phyloP scores from a whole-genome alignment of 2,329 filamentous ascomycete species.

The Westerdykella aurantiaca region DNA sequence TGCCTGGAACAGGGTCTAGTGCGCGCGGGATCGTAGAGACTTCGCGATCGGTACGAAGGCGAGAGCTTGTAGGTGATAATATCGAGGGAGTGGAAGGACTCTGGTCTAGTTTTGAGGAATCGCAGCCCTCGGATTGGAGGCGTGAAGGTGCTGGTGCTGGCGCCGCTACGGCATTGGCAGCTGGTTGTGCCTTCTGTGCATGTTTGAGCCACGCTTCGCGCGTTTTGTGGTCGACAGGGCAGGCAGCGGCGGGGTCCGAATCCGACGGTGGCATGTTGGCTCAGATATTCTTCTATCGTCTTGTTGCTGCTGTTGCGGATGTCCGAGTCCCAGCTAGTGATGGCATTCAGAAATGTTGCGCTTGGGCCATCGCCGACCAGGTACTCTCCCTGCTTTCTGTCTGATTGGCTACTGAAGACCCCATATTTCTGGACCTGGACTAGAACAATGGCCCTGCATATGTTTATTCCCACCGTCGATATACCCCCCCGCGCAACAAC shows the following conservation, averaged over 20 bases:
- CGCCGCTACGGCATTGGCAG: conserved; percentile 21
- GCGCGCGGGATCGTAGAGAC: conserved; percentile 36
- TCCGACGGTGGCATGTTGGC: too few relatives aligned
- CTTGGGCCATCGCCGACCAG: background rate
- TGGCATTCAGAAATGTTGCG: background rate
- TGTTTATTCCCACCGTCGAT: conserved; percentile 3
- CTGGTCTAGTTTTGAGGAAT: conserved; percentile 35
- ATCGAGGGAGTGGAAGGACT: conserved; percentile 17
- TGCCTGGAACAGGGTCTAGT: conserved; percentile 24
- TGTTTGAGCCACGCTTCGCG: conserved; percentile 81
- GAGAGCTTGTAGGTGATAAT: conserved; percentile 18
- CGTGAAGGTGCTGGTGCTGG: conserved; percentile 10
- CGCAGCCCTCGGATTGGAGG: conserved; percentile 28
- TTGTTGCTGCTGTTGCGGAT: background rate
- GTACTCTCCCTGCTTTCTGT: too few relatives aligned
- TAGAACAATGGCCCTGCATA: conserved; percentile 24
- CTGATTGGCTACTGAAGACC: background rate
- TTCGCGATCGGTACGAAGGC: conserved; percentile 42
- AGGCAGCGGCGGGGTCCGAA: conserved; percentile 42
- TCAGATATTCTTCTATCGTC: conserved; percentile 9
- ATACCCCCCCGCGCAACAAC: conserved; percentile 5
- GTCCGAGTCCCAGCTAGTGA: background rate
- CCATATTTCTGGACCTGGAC: background rate
- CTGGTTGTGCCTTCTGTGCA: conserved; percentile 44
- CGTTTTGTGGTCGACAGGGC: conserved; percentile 86